Percentiles rank a stretch among this genome's conserved stretches.
phyloP scores from a whole-genome alignment of 1,284 basidiomycete genomes.

The Heliocybe sulcata region DNA sequence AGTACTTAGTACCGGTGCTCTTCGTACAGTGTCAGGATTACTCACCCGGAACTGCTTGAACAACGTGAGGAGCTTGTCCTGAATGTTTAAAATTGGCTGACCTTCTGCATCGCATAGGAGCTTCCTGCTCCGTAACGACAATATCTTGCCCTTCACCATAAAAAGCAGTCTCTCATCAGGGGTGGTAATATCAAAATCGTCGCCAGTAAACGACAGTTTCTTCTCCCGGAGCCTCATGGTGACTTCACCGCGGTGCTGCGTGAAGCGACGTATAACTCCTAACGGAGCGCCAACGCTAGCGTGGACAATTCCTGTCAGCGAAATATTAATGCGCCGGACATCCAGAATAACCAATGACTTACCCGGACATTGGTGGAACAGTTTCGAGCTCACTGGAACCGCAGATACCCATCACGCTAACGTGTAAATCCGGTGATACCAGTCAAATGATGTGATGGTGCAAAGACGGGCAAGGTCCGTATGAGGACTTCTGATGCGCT shows the following conservation, averaged over 20 bases:
- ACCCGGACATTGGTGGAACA: neutral
- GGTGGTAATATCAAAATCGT: slow-evolving; percentile 1
- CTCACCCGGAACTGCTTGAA: neutral
- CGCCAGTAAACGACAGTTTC: neutral
- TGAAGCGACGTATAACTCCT: neutral
- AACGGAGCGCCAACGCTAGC: neutral
- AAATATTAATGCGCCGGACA: too few relatives aligned
- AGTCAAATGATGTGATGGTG: too few relatives aligned
- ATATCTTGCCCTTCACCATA: neutral
- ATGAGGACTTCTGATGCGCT: too few relatives aligned
- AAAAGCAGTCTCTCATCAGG: neutral
- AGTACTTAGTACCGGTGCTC: neutral
- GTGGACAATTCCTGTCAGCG: too few relatives aligned
- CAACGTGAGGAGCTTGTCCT: neutral
- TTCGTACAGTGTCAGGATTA: too few relatives aligned
- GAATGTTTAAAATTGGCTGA: neutral
- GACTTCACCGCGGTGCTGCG: neutral
- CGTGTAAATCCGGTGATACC: too few relatives aligned
- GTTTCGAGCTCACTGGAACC: neutral
- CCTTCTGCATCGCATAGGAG: neutral
- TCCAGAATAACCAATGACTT: too few relatives aligned
- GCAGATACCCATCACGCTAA: neutral
- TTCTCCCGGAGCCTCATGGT: slow-evolving; percentile 2
- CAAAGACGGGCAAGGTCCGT: too few relatives aligned
- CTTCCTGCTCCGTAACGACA: neutral